A percentile compares a stretch with the other conserved stretches of the same genome.
Evolutionary conservation across 78 protist species (phyloP).

Genomic region (Tieghemostelium lacteum): DNA sequence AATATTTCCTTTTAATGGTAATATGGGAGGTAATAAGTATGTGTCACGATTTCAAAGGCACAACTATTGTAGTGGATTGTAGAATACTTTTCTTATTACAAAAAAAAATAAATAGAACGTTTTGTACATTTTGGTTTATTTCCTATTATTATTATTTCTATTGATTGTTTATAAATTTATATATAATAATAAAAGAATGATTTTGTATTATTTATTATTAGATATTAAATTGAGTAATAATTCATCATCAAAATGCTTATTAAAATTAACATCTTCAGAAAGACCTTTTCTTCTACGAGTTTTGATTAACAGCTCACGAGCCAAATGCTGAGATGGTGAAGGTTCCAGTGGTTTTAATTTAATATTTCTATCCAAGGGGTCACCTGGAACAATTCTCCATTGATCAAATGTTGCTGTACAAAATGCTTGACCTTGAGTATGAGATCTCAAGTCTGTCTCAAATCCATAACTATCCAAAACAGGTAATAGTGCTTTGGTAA

Average conservation of each 20-base stretch:
- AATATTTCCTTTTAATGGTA: too few species aligned
- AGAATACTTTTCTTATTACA: too few species aligned
- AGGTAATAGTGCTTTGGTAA: constrained; percentile 93
- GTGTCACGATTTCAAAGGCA: too few species aligned
- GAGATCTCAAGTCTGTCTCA: constrained; percentile 97
- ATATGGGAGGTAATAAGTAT: too few species aligned
- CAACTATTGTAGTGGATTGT: too few species aligned
- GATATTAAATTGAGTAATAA: too few species aligned
- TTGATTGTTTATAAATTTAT: too few species aligned
- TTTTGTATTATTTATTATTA: too few species aligned
- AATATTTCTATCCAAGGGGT: constrained; percentile 97
- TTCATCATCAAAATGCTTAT: constrained; percentile 63
- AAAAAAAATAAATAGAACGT: too few species aligned
- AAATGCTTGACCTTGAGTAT: constrained; percentile 96
- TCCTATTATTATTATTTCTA: too few species aligned
- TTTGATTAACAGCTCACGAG: constrained; percentile 99
- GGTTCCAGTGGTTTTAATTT: constrained; percentile 94
- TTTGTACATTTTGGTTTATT: too few species aligned
- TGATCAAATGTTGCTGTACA: constrained; percentile 94
- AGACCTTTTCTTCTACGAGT: constrained; percentile 98
- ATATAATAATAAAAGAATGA: too few species aligned
- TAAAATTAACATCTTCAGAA: constrained; percentile 81
- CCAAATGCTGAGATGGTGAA: constrained; percentile 89
- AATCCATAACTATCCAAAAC: constrained; percentile 99
- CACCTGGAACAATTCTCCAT: constrained; percentile 98